Evolutionary conservation across 2,329 filamentous ascomycete species (phyloP).

Genomic region (Phoma sp.): DNA sequence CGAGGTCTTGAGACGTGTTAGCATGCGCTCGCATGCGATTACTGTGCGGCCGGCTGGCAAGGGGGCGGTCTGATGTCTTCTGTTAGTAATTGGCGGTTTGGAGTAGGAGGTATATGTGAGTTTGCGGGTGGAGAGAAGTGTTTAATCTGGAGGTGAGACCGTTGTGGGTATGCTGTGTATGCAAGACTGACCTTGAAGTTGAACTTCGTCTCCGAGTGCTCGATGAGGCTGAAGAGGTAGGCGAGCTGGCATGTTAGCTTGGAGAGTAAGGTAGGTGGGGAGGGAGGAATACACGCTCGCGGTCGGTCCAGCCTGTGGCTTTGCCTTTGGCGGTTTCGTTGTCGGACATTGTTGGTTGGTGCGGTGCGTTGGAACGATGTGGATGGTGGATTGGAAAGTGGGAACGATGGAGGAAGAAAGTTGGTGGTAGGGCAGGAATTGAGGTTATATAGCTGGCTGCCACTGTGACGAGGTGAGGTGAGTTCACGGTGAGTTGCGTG

Average conservation of each 20-base stretch:
- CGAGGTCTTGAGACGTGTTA: constrained; percentile 25
- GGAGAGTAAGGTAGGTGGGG: not conserved
- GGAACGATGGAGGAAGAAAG: no score
- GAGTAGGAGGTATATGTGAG: no score
- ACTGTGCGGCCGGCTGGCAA: constrained; percentile 23
- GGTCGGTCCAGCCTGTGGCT: constrained; percentile 20
- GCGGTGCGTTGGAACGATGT: no score
- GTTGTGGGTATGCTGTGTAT: no score
- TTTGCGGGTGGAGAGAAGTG: no score
- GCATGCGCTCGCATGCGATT: constrained; percentile 35
- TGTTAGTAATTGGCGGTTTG: no score
- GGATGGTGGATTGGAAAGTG: not conserved
- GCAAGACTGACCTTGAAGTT: constrained; percentile 19
- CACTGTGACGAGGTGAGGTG: not conserved
- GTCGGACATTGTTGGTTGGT: constrained; percentile 21
- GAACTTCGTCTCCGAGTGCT: constrained; percentile 17
- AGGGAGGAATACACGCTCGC: constrained; percentile 17
- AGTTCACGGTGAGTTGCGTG: not conserved
- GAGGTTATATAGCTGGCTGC: not conserved
- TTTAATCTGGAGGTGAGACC: no score
- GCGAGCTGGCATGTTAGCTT: no score
- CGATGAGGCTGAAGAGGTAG: constrained; percentile 22
- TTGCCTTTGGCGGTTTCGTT: constrained; percentile 16
- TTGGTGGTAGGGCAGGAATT: not conserved
- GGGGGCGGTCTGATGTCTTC: constrained; percentile 20